Evolutionary conservation across 2,329 filamentous ascomycete species (phyloP).

Genomic region (Talaromyces marneffei): DNA sequence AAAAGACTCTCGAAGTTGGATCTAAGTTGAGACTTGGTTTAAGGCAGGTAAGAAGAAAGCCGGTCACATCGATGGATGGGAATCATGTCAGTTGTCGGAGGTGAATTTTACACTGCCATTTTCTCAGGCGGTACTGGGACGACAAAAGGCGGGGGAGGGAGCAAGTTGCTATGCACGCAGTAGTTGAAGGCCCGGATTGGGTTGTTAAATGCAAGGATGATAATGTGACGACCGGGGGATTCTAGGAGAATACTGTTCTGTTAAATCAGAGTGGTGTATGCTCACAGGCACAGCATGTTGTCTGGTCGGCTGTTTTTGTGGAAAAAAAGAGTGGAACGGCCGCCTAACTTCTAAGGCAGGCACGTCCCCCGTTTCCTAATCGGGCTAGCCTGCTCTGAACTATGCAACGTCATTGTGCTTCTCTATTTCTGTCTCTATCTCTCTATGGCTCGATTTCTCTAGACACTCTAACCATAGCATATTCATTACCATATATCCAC

Average conservation of each 20-base stretch:
- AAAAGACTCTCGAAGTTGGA: constrained; percentile 19
- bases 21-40: neutral
- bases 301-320: constrained; percentile 14
- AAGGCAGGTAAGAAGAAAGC: neutral
- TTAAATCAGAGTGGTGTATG: neutral
- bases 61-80: constrained; percentile 7
- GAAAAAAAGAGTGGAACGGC: constrained; percentile 8
- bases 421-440: neutral
- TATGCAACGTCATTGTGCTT: neutral
- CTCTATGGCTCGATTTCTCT: too few relatives aligned
- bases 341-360: constrained; percentile 2
- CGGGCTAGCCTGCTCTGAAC: constrained; percentile 17
- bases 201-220: neutral
- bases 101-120: constrained; percentile 12
- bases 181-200: neutral
- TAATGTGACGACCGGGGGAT: neutral
- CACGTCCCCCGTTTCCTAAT: constrained; percentile 6
- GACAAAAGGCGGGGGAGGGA: neutral
- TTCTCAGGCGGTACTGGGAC: constrained; percentile 5
- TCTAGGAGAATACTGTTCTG: neutral
- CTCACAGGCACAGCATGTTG: neutral
- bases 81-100: constrained; percentile 10
- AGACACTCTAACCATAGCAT: neutral
- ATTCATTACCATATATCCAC: too few relatives aligned
- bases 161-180: neutral